Evolutionary conservation across 1,284 basidiomycete genomes (phyloP).

Genomic region (Apiotrichum sp.): DNA sequence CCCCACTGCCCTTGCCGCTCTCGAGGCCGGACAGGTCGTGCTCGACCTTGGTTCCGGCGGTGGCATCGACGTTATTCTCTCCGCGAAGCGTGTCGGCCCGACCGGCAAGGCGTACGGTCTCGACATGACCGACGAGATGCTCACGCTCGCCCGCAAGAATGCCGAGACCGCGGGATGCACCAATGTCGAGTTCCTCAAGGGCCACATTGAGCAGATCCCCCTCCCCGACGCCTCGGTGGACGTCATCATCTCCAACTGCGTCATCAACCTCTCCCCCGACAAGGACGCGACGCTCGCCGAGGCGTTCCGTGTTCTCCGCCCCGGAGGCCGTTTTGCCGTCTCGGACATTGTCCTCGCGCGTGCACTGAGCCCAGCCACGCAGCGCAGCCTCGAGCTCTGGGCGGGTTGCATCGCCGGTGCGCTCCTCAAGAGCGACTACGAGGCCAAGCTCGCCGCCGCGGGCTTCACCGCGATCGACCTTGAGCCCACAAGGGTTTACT

Average conservation of each 20-base stretch:
- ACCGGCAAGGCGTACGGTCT: constrained; percentile 53
- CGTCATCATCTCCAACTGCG: constrained; percentile 56
- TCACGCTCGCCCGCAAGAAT: constrained; percentile 43
- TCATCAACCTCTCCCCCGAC: constrained; percentile 52
- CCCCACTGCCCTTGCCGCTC: constrained; percentile 16
- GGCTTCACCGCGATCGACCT: constrained; percentile 12
- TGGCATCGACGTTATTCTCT: constrained; percentile 55
- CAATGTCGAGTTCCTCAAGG: constrained; percentile 51
- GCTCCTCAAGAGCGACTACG: constrained; percentile 13
- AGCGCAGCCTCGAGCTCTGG: constrained; percentile 16
- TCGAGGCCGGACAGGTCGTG: constrained; percentile 52
- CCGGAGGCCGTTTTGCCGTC: constrained; percentile 90
- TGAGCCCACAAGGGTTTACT: constrained; percentile 16
- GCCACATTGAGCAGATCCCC: constrained; percentile 49
- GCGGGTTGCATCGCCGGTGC: constrained; percentile 19
- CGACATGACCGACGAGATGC: constrained; percentile 49
- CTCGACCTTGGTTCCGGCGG: constrained; percentile 56
- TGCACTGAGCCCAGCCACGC: constrained; percentile 1
- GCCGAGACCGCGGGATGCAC: constrained; percentile 46
- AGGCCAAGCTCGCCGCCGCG: constrained; percentile 8
- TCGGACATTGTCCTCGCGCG: constrained; percentile 28
- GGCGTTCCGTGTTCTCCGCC: constrained; percentile 92
- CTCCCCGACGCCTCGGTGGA: constrained; percentile 51
- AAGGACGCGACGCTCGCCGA: constrained; percentile 60
- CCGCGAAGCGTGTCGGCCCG: constrained; percentile 51